These are phyloP conservation scores for Chalara sp. DNA, from an alignment of 2,329 filamentous ascomycete genomes.

Conservation along the genomic window DNA sequence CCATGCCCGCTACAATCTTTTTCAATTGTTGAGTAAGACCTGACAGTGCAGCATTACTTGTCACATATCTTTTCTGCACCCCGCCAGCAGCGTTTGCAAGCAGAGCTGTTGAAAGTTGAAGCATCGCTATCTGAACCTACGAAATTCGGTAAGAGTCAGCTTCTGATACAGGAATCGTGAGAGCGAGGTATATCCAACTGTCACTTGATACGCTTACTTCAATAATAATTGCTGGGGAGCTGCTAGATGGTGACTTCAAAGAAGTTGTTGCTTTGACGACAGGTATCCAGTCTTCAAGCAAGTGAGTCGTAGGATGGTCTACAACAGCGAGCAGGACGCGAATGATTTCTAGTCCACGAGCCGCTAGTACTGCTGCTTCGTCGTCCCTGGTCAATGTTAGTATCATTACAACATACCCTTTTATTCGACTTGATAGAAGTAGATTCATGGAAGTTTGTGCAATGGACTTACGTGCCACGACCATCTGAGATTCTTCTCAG, in stretches of 20 bases:
- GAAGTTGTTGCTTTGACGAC: constrained; percentile 43
- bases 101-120: constrained; percentile 50
- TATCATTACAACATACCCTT: too few relatives aligned
- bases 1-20: constrained; percentile 12
- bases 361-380: constrained; percentile 11
- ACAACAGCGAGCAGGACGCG: constrained; percentile 46
- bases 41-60: constrained; percentile 43
- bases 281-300: constrained; percentile 49
- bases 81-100: constrained; percentile 38
- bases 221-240: constrained; percentile 10
- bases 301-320: constrained; percentile 36
- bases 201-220: constrained; percentile 29
- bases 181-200: too few relatives aligned
- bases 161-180: too few relatives aligned
- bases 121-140: constrained; percentile 38
- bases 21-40: constrained; percentile 40
- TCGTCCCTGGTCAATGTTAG: too few relatives aligned
- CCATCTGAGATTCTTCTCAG: constrained; percentile 27
- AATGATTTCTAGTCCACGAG: constrained; percentile 48
- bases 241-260: constrained; percentile 15
- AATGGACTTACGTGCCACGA: not conserved
- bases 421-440: too few relatives aligned
- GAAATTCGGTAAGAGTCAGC: too few relatives aligned
- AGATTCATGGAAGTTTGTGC: too few relatives aligned
- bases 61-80: constrained; percentile 42